Conservation (phyloP, 164 flowering plant genomes). For the Annona cherimola region DNA sequence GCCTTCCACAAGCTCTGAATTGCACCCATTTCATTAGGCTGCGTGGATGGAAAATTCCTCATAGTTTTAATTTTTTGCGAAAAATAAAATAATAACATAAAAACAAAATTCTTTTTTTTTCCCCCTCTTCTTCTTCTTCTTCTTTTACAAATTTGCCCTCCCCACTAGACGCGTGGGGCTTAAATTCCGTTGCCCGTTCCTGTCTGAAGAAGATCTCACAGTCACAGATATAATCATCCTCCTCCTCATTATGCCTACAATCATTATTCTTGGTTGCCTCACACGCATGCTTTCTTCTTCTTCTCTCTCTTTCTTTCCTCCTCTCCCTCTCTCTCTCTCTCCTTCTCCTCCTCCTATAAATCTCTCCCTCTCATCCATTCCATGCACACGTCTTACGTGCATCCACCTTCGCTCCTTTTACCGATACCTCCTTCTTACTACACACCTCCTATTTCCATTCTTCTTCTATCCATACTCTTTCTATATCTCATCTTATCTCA, state of each 20-base stretch:
- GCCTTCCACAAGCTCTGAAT: too few relatives aligned
- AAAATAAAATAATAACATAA: too few relatives aligned
- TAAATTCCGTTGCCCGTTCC: slow-evolving; percentile 37
- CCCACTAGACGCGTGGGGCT: slow-evolving; percentile 28
- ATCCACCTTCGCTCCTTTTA: slow-evolving; percentile 3
- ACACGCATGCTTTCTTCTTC: slow-evolving; percentile 47
- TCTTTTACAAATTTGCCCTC: neutral
- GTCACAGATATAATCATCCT: slow-evolving; percentile 37
- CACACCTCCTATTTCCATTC: neutral
- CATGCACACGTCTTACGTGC: neutral
- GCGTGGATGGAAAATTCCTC: too few relatives aligned
- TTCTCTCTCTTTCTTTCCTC: slow-evolving; percentile 7
- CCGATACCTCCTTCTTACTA: neutral
- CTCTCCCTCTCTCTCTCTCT: slow-evolving; percentile 5
- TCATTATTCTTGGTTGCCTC: slow-evolving; percentile 80
- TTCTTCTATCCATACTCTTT: slow-evolving; percentile 4
- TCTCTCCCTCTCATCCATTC: slow-evolving; percentile 12
- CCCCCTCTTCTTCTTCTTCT: too few relatives aligned
- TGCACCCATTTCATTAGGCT: too few relatives aligned
- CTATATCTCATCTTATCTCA: neutral
- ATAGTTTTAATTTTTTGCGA: too few relatives aligned
- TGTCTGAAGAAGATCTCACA: slow-evolving; percentile 39
- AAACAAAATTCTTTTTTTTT: too few relatives aligned
- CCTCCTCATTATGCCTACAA: slow-evolving; percentile 45
- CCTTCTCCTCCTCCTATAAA: slow-evolving; percentile 13